phyloP scores from a whole-genome alignment of 2,329 filamentous ascomycete genomes.

The Colletotrichum higginsianum region DNA sequence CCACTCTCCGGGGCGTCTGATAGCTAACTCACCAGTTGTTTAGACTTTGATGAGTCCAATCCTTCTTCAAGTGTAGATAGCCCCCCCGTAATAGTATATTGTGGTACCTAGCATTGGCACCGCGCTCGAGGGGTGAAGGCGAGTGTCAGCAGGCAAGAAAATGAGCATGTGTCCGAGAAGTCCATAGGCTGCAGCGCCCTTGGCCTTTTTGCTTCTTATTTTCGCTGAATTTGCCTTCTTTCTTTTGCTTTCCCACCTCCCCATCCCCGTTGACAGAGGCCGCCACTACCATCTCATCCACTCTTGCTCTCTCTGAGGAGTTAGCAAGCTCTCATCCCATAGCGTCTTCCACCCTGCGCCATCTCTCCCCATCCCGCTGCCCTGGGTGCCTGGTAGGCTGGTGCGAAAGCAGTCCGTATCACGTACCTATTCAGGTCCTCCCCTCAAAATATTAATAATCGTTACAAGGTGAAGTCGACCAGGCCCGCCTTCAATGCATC shows the following conservation, averaged over 20 bases:
- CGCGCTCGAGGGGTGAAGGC: too few relatives aligned
- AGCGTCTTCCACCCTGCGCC: background rate
- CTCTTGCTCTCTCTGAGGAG: conserved; percentile 1
- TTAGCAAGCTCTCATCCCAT: conserved; percentile 6
- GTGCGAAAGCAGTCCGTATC: conserved; percentile 1
- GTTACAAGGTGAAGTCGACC: conserved; percentile 12
- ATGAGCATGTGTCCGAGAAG: too few relatives aligned
- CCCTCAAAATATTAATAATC: conserved; percentile 8
- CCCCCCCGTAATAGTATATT: too few relatives aligned
- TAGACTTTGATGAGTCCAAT: too few relatives aligned
- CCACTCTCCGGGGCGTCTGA: too few relatives aligned
- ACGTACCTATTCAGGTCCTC: background rate
- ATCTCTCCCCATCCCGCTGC: background rate
- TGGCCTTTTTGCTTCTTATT: background rate
- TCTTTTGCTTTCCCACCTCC: conserved; percentile 14
- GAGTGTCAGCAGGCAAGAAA: too few relatives aligned
- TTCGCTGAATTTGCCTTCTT: background rate
- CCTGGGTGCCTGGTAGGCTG: background rate
- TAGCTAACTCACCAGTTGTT: too few relatives aligned
- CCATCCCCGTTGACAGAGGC: conserved; percentile 12
- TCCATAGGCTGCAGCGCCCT: background rate
- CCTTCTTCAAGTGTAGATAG: too few relatives aligned
- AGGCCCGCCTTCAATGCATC: conserved; percentile 24
- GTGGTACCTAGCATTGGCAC: too few relatives aligned
- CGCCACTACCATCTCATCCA: background rate